Percentiles rank a stretch among this genome's conserved stretches.
Conservation (phyloP, 148 eudicot genomes). For the Vaccinium macrocarpon region DNA sequence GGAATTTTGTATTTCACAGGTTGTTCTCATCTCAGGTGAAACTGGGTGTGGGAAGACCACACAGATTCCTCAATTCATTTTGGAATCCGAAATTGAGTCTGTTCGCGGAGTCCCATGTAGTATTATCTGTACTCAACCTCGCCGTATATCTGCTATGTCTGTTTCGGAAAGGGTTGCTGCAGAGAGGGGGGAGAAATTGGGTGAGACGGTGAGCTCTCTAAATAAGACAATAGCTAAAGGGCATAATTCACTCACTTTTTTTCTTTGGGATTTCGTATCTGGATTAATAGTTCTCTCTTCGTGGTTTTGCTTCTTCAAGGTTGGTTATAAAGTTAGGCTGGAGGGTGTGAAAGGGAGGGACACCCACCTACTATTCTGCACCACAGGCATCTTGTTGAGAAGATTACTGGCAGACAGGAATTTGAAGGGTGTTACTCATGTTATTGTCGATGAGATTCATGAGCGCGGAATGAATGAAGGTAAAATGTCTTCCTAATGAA, state of each 20-base stretch:
- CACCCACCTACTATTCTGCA: slow-evolving; percentile 92
- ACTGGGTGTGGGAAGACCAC: slow-evolving; percentile 99
- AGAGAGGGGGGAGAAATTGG: slow-evolving; percentile 92
- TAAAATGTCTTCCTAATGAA: slow-evolving; percentile 25
- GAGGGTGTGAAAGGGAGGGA: slow-evolving; percentile 98
- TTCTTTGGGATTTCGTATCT: not conserved
- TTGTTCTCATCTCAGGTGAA: slow-evolving; percentile 92
- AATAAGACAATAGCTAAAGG: not conserved
- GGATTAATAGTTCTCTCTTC: not conserved
- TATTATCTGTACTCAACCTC: slow-evolving; percentile 93
- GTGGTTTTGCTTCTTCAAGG: slow-evolving; percentile 42
- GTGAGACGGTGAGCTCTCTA: slow-evolving; percentile 83
- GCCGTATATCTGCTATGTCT: slow-evolving; percentile 95
- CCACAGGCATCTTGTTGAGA: slow-evolving; percentile 92
- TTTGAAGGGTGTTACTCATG: slow-evolving; percentile 91
- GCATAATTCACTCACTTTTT: slow-evolving; percentile 1
- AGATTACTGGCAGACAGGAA: slow-evolving; percentile 84
- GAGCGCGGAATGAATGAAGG: slow-evolving; percentile 99
- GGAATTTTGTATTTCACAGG: slow-evolving; percentile 41
- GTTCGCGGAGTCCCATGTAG: slow-evolving; percentile 75
- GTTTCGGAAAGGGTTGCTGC: slow-evolving; percentile 95
- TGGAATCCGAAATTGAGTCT: slow-evolving; percentile 89
- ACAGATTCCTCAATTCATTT: slow-evolving; percentile 92
- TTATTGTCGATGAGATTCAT: slow-evolving; percentile 94
- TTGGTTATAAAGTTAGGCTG: slow-evolving; percentile 95